Evolutionary conservation across 306 rosid species (phyloP).

Genomic region (Rosa rugosa): DNA sequence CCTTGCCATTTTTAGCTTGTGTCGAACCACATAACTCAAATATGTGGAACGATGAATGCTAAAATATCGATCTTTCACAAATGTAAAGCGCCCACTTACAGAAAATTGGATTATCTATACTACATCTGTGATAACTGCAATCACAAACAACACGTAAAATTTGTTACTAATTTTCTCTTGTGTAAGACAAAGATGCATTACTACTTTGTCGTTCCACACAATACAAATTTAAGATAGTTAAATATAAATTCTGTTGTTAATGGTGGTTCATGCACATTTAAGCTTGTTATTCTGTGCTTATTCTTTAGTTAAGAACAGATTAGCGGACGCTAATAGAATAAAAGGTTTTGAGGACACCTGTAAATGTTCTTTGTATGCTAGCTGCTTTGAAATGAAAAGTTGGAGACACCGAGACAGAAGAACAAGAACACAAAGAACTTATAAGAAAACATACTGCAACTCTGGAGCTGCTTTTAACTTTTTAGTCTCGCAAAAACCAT

Average conservation of each 20-base stretch:
- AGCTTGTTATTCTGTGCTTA: background rate
- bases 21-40: background rate
- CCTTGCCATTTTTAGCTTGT: background rate
- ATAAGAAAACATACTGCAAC: background rate
- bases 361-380: background rate
- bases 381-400: background rate
- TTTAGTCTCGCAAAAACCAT: background rate
- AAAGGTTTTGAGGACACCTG: background rate
- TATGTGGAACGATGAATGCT: background rate
- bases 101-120: background rate
- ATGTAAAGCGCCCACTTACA: background rate
- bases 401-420: background rate
- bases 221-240: background rate
- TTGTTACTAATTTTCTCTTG: background rate
- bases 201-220: background rate
- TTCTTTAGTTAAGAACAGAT: background rate
- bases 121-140: background rate
- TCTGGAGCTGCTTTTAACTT: background rate
- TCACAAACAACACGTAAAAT: background rate
- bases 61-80: too few species aligned
- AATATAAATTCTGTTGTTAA: background rate
- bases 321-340: background rate
- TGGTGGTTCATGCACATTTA: constrained; percentile 8
- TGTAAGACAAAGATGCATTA: background rate
- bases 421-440: constrained; percentile 1